A percentile compares a stretch with the other conserved stretches of the same genome.
Evolutionary conservation across 495 filamentous ascomycete species (phyloP).

Genomic region (Clohesyomyces aquaticus): DNA sequence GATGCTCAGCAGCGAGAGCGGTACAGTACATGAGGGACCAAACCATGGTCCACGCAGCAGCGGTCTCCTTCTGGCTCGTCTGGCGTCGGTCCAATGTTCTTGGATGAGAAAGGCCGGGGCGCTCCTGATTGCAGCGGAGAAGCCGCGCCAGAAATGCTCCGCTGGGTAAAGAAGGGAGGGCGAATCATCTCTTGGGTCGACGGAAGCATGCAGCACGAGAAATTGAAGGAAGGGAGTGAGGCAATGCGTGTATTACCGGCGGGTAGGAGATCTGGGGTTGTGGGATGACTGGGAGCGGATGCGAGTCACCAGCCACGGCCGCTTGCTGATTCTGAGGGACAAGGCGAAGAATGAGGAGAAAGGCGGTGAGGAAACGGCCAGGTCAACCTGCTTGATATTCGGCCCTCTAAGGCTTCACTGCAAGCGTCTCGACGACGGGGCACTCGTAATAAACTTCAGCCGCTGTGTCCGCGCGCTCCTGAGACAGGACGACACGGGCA

Average conservation of each 20-base stretch:
- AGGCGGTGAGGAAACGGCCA: slow-evolving; percentile 30
- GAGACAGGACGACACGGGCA: background rate
- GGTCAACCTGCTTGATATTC: slow-evolving; percentile 9
- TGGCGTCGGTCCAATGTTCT: slow-evolving; percentile 35
- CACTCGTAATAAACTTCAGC: background rate
- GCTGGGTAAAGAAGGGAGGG: slow-evolving; percentile 21
- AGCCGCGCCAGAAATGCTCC: background rate
- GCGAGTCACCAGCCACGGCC: slow-evolving; percentile 28
- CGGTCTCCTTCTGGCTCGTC: slow-evolving; percentile 21
- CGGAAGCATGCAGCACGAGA: background rate
- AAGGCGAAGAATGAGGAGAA: slow-evolving; percentile 12
- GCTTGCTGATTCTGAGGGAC: slow-evolving; percentile 22
- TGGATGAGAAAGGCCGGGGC: slow-evolving; percentile 28
- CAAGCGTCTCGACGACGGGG: slow-evolving; percentile 1
- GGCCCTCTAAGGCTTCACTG: background rate
- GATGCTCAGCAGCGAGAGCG: slow-evolving; percentile 17
- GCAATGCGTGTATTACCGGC: background rate
- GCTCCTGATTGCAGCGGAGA: slow-evolving; percentile 10
- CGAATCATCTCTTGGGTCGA: slow-evolving; percentile 1
- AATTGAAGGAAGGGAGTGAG: slow-evolving; percentile 1
- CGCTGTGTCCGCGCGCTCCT: slow-evolving; percentile 4
- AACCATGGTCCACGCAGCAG: slow-evolving; percentile 7
- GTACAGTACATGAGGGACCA: slow-evolving; percentile 29
- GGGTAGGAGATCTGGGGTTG: slow-evolving; percentile 15
- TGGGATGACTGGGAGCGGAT: background rate